These are phyloP conservation scores for Pogostemon cablin DNA, from an alignment of 257 asterid species.

Conservation along the genomic window DNA sequence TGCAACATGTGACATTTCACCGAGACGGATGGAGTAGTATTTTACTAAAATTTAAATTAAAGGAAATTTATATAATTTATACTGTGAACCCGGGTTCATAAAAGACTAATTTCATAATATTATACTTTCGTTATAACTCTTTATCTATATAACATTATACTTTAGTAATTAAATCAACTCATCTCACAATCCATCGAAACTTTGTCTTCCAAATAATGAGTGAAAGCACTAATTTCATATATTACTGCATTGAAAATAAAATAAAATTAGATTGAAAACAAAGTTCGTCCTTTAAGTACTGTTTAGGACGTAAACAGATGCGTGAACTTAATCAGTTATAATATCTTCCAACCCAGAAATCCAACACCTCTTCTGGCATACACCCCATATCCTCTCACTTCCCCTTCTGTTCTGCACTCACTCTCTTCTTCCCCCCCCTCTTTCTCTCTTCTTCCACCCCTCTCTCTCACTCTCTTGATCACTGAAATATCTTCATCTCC, in stretches of 20 bases:
- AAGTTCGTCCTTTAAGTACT: constrained; percentile 16
- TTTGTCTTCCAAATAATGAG: background rate
- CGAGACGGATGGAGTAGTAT: no score
- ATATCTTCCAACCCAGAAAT: constrained; percentile 52
- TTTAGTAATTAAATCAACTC: no score
- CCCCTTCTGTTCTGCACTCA: constrained; percentile 56
- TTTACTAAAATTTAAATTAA: no score
- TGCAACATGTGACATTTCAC: no score
- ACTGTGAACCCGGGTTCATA: no score
- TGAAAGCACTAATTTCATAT: background rate
- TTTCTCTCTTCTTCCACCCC: background rate
- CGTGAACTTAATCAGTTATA: constrained; percentile 12
- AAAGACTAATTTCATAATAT: no score
- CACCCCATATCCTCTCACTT: constrained; percentile 59
- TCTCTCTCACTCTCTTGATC: background rate
- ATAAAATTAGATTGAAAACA: no score
- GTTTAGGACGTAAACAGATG: constrained; percentile 34
- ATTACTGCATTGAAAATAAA: background rate
- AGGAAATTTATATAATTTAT: no score
- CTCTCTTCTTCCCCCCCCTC: background rate
- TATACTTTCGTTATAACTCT: no score
- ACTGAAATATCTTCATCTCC: background rate
- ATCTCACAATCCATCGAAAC: no score
- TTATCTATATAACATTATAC: no score
- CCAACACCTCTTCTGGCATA: constrained; percentile 54